Percentiles rank a stretch among this genome's conserved stretches.
Conservation (phyloP, 139 green algal genomes). For the Micractinium conductrix region DNA sequence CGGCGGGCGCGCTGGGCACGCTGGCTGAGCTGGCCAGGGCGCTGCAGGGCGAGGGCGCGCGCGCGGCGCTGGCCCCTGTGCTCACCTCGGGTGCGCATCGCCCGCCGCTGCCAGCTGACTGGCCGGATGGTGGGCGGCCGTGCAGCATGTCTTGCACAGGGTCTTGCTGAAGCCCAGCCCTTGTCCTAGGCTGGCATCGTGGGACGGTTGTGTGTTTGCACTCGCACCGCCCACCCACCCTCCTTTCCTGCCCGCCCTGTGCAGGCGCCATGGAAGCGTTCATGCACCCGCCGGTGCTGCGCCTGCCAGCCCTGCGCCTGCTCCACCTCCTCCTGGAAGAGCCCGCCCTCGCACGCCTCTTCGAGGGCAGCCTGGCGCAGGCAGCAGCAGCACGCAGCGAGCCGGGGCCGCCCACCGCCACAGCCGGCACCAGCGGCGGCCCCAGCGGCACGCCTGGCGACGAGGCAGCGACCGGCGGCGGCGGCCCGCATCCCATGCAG, state of each 20-base stretch:
- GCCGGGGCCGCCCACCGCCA: neutral
- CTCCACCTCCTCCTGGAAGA: conserved; percentile 35
- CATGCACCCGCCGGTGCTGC: conserved; percentile 11
- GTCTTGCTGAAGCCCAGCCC: no score
- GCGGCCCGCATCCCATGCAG: neutral
- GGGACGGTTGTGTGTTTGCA: no score
- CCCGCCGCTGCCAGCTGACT: no score
- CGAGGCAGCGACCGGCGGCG: neutral
- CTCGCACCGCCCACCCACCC: no score
- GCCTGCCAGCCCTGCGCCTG: conserved; percentile 23
- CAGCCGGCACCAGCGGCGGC: neutral
- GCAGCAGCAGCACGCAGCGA: conserved; percentile 15
- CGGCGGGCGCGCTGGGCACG: neutral
- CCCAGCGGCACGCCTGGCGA: neutral
- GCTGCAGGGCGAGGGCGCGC: neutral
- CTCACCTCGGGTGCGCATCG: neutral
- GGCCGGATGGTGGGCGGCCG: neutral
- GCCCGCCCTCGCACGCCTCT: neutral
- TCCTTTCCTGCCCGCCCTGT: no score
- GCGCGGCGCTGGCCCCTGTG: neutral
- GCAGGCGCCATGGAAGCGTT: conserved; percentile 26
- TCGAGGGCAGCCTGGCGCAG: conserved; percentile 22
- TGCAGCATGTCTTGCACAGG: no score
- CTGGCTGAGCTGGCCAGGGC: neutral
- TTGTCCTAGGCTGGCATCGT: no score